A percentile compares a stretch with the other conserved stretches of the same genome.
Conservation (phyloP, 805 yeast species). For the Myxozyma lipomycoides region DNA sequence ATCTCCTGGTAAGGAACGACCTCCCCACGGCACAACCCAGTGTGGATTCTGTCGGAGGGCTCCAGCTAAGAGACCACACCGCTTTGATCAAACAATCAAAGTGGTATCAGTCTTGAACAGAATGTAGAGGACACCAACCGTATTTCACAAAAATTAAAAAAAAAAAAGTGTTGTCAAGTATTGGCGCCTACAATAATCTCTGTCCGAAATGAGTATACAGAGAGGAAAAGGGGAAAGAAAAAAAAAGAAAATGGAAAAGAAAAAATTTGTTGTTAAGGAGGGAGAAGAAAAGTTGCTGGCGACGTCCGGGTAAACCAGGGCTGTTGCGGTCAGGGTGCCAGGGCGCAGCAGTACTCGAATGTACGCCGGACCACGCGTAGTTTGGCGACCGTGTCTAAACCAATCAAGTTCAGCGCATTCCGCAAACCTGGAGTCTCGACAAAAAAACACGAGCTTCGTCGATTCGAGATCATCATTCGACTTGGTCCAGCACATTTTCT, state of each 20-base stretch:
- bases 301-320: too few species aligned
- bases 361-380: background rate
- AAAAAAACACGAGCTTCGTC: background rate
- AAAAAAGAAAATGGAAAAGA: background rate
- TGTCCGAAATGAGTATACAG: conserved; percentile 21
- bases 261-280: background rate
- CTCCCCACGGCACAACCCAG: conserved; percentile 9
- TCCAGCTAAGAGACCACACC: conserved; percentile 29
- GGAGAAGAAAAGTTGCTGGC: too few species aligned
- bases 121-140: conserved; percentile 26
- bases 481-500: too few species aligned
- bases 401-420: conserved; percentile 2
- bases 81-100: too few species aligned
- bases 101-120: conserved; percentile 28
- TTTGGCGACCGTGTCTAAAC: conserved; percentile 4
- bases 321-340: too few species aligned
- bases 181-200: conserved; percentile 26
- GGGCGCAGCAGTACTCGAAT: conserved; percentile 3
- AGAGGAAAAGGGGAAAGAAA: background rate
- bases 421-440: background rate
- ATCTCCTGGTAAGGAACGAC: conserved; percentile 31
- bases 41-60: conserved; percentile 7
- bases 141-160: conserved; percentile 1
- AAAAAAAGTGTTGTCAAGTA: background rate
- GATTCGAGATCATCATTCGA: too few species aligned